Percentiles rank a stretch among this genome's conserved stretches.
Evolutionary conservation across 1,284 basidiomycete genomes (phyloP).

Genomic region (Trametes versicolor): DNA sequence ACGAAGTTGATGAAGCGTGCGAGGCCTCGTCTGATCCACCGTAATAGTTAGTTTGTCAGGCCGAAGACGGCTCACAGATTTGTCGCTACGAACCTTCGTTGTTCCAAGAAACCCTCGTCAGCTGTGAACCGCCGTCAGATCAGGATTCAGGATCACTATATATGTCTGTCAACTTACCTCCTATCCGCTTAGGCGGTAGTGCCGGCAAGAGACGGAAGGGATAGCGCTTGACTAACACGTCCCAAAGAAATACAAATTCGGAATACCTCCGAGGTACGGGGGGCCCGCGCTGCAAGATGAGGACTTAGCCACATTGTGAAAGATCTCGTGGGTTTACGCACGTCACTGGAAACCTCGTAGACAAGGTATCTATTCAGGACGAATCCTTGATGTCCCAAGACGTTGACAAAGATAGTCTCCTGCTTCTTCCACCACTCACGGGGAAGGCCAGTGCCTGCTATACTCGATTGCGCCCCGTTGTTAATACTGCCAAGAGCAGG

Average conservation of each 20-base stretch:
- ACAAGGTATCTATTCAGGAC: constrained; percentile 85
- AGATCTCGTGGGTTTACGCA: constrained; percentile 49
- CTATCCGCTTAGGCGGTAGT: constrained; percentile 90
- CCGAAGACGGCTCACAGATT: no score
- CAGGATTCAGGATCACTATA: no score
- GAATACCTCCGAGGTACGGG: constrained; percentile 83
- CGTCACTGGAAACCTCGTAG: constrained; percentile 84
- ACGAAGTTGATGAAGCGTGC: constrained; percentile 83
- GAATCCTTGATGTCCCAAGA: constrained; percentile 89
- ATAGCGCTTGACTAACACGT: constrained; percentile 81
- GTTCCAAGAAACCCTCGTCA: constrained; percentile 89
- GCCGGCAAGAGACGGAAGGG: constrained; percentile 93
- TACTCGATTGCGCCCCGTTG: constrained; percentile 63
- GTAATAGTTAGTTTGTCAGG: not conserved
- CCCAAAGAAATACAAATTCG: constrained; percentile 91
- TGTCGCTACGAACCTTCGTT: constrained; percentile 67
- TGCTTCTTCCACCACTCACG: constrained; percentile 87
- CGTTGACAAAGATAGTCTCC: constrained; percentile 73
- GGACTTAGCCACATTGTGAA: not conserved
- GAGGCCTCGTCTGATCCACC: constrained; percentile 75
- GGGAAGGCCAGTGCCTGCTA: constrained; percentile 77
- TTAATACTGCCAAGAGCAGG: constrained; percentile 42
- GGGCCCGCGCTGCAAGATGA: constrained; percentile 58
- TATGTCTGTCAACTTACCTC: constrained; percentile 65
- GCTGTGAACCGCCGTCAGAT: constrained; percentile 52